Percentiles rank a stretch among this genome's conserved stretches.
phyloP scores from a whole-genome alignment of 164 flowering plant species.

The Vitis cinerea region DNA sequence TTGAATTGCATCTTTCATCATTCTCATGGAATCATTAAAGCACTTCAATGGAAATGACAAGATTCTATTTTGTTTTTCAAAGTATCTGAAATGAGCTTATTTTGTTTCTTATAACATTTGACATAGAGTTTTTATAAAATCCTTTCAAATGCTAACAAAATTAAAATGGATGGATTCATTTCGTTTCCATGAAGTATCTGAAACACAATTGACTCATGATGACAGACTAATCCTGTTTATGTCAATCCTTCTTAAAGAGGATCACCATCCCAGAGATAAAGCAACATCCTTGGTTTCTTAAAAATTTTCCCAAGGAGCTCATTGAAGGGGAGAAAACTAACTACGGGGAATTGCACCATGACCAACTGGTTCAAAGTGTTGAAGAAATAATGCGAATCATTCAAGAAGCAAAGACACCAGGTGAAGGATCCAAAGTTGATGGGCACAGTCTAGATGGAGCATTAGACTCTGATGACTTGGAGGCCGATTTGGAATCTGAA shows the following conservation, averaged over 20 bases:
- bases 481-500: slow-evolving; percentile 36
- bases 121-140: background rate
- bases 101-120: too few relatives aligned
- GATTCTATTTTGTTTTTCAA: too few relatives aligned
- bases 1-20: background rate
- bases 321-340: slow-evolving; percentile 49
- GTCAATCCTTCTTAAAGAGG: slow-evolving; percentile 37
- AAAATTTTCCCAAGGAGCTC: slow-evolving; percentile 55
- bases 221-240: background rate
- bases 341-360: slow-evolving; percentile 15
- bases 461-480: slow-evolving; percentile 31
- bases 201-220: background rate
- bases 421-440: slow-evolving; percentile 27
- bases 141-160: background rate
- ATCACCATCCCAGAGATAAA: slow-evolving; percentile 71
- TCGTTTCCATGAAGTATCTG: background rate
- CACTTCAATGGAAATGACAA: too few relatives aligned
- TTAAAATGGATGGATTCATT: background rate
- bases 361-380: slow-evolving; percentile 41
- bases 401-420: slow-evolving; percentile 53
- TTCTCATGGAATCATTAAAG: background rate
- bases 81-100: too few relatives aligned
- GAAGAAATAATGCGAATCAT: slow-evolving; percentile 64
- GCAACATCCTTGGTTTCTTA: slow-evolving; percentile 64
- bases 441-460: slow-evolving; percentile 18